Percentiles rank a stretch among this genome's conserved stretches.
These are phyloP conservation scores for Colletotrichum sp. DNA, from an alignment of 2,329 filamentous ascomycete genomes.

Conservation along the genomic window DNA sequence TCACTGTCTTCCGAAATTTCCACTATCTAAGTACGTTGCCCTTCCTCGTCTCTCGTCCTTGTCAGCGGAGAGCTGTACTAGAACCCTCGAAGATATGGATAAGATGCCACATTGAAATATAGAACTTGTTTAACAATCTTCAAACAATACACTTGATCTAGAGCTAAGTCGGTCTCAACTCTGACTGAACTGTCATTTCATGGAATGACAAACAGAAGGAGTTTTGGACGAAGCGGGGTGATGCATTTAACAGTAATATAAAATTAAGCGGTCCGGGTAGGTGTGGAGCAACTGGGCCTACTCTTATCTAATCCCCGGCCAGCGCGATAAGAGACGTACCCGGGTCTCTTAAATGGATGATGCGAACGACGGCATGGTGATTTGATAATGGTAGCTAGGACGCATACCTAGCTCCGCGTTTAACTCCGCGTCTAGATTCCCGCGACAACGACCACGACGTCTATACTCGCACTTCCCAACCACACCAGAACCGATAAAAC, in stretches of 20 bases:
- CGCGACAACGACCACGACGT: not conserved
- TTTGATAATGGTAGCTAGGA: constrained; percentile 4
- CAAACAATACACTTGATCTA: not conserved
- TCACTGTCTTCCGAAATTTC: not conserved
- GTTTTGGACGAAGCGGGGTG: not conserved
- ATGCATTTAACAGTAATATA: not conserved
- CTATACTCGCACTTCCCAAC: not conserved
- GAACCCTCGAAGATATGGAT: not conserved
- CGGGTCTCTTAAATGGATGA: constrained; percentile 10
- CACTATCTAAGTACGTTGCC: not conserved
- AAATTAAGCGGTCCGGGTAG: not conserved
- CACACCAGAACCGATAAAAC: not conserved
- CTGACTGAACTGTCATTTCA: not conserved
- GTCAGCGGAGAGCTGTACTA: fast-evolving
- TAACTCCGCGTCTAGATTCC: constrained; percentile 18
- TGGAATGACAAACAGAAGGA: not conserved
- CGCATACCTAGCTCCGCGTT: constrained; percentile 15
- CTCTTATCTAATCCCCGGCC: constrained; percentile 9
- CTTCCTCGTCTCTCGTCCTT: not conserved
- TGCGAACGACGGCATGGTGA: constrained; percentile 17
- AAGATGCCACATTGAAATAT: not conserved
- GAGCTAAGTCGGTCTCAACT: not conserved
- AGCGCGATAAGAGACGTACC: constrained; percentile 9
- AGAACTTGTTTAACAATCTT: fast-evolving
- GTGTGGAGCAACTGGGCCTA: not conserved